phyloP scores from a whole-genome alignment of 305 asterid genomes.

The Solanum aculeatissimum region DNA sequence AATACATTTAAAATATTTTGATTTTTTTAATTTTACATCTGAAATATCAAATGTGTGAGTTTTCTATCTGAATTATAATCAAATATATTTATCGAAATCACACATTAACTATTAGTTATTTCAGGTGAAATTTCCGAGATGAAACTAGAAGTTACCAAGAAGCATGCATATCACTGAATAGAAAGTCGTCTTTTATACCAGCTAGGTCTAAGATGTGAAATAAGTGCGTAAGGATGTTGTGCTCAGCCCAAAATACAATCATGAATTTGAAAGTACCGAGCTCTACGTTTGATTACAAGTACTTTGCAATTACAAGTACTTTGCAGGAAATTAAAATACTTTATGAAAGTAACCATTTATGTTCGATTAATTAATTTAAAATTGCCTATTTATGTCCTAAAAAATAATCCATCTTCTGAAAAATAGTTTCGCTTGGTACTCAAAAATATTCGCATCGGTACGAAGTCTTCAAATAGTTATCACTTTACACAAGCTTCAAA shows the following conservation, averaged over 20 bases:
- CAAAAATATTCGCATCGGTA: too few species aligned
- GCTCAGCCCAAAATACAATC: too few species aligned
- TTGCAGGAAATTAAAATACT: background rate
- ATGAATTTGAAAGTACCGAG: too few species aligned
- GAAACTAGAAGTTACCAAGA: too few species aligned
- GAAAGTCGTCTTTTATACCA: too few species aligned
- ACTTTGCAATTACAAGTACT: background rate
- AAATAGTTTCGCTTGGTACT: background rate
- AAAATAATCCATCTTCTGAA: background rate
- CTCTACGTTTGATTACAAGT: background rate
- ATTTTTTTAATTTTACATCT: background rate
- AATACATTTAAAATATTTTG: background rate
- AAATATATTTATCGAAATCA: background rate
- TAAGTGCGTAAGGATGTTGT: too few species aligned
- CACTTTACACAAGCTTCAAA: too few species aligned
- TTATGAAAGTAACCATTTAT: background rate
- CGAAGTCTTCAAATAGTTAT: too few species aligned
- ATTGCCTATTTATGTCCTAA: background rate
- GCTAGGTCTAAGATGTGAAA: too few species aligned
- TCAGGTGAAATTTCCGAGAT: background rate
- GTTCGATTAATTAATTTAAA: background rate
- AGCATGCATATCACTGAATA: too few species aligned
- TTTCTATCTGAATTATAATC: background rate
- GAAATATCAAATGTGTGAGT: rapidly evolving
- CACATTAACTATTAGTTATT: background rate